Base-by-base conservation (phyloP, 495 filamentous ascomycete species). In the Podospora pseudoanserina region DNA sequence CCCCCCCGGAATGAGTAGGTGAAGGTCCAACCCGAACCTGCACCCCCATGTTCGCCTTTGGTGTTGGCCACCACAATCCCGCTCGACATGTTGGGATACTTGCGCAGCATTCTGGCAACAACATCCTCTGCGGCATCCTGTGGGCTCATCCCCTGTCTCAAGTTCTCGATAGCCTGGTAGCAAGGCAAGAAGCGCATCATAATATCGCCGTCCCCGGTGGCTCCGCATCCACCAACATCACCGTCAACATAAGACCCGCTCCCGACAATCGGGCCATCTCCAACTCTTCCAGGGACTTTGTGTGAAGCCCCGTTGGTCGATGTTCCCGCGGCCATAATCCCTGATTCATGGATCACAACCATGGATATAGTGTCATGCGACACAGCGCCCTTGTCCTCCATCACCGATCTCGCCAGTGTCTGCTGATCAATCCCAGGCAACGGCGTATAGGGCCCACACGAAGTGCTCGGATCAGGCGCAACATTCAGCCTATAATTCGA, bases 181-280 rank as follows among this genome's bases (percentile, higher is more conserved):
- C 81, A 83, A 32, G 82, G 82, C 32, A 83, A 63, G 62, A 83
- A 81, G 34, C 82, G 79, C 82, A 84, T 82, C 82, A 84, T 84
- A 49, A 84, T 67, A 67, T 84, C 82, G 0, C 82, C 82, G 64
- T 84, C 81, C 4, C 82, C 82, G 1, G 81, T 84, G 6, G 82
- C 82, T 13, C 81, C 82, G 63, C 82, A 84, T 4, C 79, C 82
- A 34, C 82, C 82, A 0, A 81, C 82, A 4, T 82, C 79, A 0
- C 81, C 78, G 65, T 84, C 82, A 5, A 83, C 82, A 73, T 84
- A 84, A 55, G 79, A 80, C 18, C 82, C 82, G 54, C 77, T 80
- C 18, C 82, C 81, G 5, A 79, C 77, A 63, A 83, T 83, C 5
- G 82, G 81, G 13, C 81, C 81, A 65, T 84, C 82, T 2, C 82